Evolutionary conservation across 73 alveolate genomes (phyloP).

Genomic region (Paramecium octaurelia): DNA sequence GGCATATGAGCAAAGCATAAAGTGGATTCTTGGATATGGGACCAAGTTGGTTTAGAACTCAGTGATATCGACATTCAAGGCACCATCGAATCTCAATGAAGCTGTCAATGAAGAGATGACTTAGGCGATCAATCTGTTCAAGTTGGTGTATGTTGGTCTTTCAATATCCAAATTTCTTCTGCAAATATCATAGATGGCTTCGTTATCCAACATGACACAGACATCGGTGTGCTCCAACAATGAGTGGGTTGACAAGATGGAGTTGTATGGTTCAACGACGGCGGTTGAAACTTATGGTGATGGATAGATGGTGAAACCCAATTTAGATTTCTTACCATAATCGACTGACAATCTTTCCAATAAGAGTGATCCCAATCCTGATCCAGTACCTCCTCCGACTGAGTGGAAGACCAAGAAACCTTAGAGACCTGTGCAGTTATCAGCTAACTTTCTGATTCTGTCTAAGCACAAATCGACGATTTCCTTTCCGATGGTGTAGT

Average conservation of each 20-base stretch:
- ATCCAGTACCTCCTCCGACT: slow-evolving; percentile 99
- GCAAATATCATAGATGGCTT: slow-evolving; percentile 70
- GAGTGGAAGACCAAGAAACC: slow-evolving; percentile 95
- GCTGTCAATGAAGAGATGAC: slow-evolving; percentile 95
- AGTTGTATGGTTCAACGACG: slow-evolving; percentile 90
- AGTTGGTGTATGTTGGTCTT: slow-evolving; percentile 93
- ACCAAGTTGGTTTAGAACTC: slow-evolving; percentile 96
- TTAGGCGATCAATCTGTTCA: slow-evolving; percentile 90
- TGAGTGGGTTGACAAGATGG: slow-evolving; percentile 84
- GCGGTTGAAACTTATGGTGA: slow-evolving; percentile 90
- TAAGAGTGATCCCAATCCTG: slow-evolving; percentile 97
- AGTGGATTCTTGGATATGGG: slow-evolving; percentile 98
- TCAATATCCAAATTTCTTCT: slow-evolving; percentile 86
- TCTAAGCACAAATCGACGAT: slow-evolving; percentile 87
- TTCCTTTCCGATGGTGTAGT: slow-evolving; percentile 91
- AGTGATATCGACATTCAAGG: slow-evolving; percentile 93
- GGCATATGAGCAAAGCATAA: slow-evolving; percentile 95
- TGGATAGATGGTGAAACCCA: slow-evolving; percentile 86
- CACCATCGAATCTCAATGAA: slow-evolving; percentile 94
- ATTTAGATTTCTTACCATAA: slow-evolving; percentile 86
- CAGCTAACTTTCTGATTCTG: slow-evolving; percentile 93
- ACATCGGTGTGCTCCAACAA: slow-evolving; percentile 88
- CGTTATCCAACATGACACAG: slow-evolving; percentile 88
- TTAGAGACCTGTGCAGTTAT: slow-evolving; percentile 96
- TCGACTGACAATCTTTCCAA: slow-evolving; percentile 93